Evolutionary conservation across 2,329 filamentous ascomycete genomes (phyloP), one percentile per base, ranked within the genome.

Genomic region (Knoxdaviesia capensis): DNA sequence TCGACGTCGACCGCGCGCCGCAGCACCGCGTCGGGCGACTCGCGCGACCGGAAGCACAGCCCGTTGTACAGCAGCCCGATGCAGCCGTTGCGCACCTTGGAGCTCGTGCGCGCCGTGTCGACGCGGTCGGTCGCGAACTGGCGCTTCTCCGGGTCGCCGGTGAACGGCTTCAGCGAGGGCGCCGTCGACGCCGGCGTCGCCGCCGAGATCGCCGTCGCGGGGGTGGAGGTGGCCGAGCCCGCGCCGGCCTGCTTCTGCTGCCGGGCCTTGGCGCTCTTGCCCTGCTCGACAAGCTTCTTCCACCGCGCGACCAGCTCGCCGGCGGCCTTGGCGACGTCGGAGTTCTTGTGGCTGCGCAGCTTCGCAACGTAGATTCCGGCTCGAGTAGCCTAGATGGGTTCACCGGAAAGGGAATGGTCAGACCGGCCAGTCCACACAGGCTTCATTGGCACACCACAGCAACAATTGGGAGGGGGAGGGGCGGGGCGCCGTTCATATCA

Each of bases 51-150:
- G 55, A 65, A 79, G 6, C 73, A 71, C 11, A 98, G 69, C 10
- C 87, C 90, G 53, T 98, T 90, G 65, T 96, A 98, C 58, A 98
- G 73, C 37, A 98, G 71, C 40, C 85, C 86, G 47, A 94, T 77
- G 57, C 83, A 93, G 54, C 76, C 80, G 63, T 96, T 83, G 45
- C 90, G 80, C 20, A 72, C 71, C 44, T 68, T 63, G 45, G 80
- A 77, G 39, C 76, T 76, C 10, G 86, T 94, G 41, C 85, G 73
- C 49, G 78, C 74, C 51, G 74, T 72, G 52, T 87, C 77, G 42
- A 94, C 75, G 36, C 78, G 77, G 57, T 96, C 90, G n/a, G 68
- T 70, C 51, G 80, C 79, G 64, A 79, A 83, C 50, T 74, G 84
- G 51, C 90, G 77, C 66, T 86, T 90, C 54, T 87, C 78, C 2